Percentiles rank a stretch among this genome's conserved stretches.
phyloP scores from a whole-genome alignment of 164 flowering plant genomes.

The Tinospora cordifolia region DNA sequence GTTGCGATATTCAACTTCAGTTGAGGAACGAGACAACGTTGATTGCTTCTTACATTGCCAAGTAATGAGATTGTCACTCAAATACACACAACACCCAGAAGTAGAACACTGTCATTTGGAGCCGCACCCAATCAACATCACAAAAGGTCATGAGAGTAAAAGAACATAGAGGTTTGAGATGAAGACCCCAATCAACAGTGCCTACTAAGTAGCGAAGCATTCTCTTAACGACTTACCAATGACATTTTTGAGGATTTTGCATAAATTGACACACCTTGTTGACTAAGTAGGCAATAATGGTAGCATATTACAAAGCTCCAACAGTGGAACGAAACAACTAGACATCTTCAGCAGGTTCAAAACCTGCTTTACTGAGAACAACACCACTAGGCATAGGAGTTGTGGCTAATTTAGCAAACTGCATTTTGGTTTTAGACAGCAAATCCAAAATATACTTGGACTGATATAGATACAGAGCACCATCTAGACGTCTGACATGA shows the following conservation, averaged over 20 bases:
- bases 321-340: background rate
- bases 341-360: background rate
- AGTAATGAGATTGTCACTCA: background rate
- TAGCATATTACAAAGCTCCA: background rate
- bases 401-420: background rate
- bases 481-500: too few species aligned
- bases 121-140: background rate
- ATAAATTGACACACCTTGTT: constrained; percentile 3
- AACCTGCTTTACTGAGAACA: too few species aligned
- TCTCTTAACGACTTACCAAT: background rate
- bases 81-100: background rate
- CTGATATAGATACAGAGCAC: background rate
- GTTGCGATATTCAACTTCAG: background rate
- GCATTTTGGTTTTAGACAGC: too few species aligned
- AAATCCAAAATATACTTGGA: background rate
- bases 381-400: background rate
- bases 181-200: background rate
- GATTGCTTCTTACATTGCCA: background rate
- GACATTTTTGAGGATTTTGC: background rate
- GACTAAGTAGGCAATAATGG: background rate
- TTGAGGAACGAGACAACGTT: background rate
- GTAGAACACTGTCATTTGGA: background rate
- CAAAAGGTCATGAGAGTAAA: background rate
- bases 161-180: background rate
- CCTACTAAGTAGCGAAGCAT: background rate